Base-by-base conservation (phyloP, 2,329 filamentous ascomycete genomes). In the Aspergillus bombycis region DNA sequence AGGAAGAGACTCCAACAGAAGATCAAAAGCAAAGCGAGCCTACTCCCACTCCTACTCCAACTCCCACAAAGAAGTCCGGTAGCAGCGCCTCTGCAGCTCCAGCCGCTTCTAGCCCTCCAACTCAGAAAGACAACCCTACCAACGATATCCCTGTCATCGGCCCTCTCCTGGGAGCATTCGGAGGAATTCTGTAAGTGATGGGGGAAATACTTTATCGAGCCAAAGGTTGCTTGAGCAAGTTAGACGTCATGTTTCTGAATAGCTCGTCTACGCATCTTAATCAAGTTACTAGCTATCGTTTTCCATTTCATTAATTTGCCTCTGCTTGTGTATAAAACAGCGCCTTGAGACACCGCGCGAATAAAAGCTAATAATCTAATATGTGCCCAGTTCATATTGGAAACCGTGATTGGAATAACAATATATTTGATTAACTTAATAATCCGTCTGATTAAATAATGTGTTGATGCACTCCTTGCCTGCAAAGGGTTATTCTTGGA, bases 81-180 rank as follows among this genome's bases (percentile, higher is more conserved):
- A 60, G 58, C 48, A n/a, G 30, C 23, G 30, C 46, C 26, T 53
- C 46, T 8, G 46, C 36, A 23, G 34, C 48, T 30, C 11, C 34
- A 1, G 32, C 43, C 21, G 16, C 48, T 23, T 16, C 46, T 16
- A 30, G 36, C 34, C 53, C 58, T 2, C 58, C 64, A 12, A 30
- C 55, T 5, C 41, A 58, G 5, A 57, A 64, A 34, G 52, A 59
- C 16, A 71, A 71, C 21, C 57, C 64, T 8, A 32, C 74, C 41
- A 65, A 66, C 21, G 65, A 63, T 0, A 7, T 75, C 21, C 73
- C 73, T 7, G 4, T 75, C 10, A 10, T 75, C 12, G 73, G 73
- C 57, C 60, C 63, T 5, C 32, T 75, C 10, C 38, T 66, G 56
- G 32, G 32, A n/a, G n/a, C n/a, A n/a, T n/a, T n/a, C n/a, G n/a